phyloP scores from a whole-genome alignment of 208 protist genomes.

The Leishmania tropica region DNA sequence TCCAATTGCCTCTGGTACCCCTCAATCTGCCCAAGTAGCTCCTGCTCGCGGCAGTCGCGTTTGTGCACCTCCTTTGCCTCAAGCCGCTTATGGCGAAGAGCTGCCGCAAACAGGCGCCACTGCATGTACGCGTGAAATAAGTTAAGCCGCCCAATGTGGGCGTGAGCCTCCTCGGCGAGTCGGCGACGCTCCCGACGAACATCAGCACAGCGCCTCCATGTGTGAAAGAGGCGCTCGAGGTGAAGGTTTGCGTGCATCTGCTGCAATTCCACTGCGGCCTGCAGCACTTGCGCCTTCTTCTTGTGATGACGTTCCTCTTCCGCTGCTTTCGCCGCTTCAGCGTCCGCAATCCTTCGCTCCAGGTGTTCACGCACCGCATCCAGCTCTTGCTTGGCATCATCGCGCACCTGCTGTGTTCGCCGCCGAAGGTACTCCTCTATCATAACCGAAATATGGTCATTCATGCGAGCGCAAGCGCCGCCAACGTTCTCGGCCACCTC shows the following conservation, averaged over 20 bases:
- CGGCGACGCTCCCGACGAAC: constrained; percentile 24
- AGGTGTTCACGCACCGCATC: constrained; percentile 5
- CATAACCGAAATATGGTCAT: constrained; percentile 48
- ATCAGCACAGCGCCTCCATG: constrained; percentile 39
- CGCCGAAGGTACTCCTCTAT: constrained; percentile 68
- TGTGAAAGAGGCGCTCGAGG: constrained; percentile 23
- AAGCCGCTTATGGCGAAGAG: constrained; percentile 35
- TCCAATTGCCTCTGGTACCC: constrained; percentile 26
- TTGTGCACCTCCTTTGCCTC: constrained; percentile 25
- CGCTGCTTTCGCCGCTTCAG: background rate
- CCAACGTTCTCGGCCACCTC: constrained; percentile 41
- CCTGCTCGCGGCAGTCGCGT: constrained; percentile 43
- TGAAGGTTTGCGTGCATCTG: constrained; percentile 1
- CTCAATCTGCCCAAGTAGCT: constrained; percentile 50
- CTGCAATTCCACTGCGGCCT: constrained; percentile 7
- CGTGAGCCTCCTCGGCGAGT: constrained; percentile 10
- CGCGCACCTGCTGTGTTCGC: constrained; percentile 26
- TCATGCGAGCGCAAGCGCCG: constrained; percentile 15
- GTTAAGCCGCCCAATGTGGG: constrained; percentile 10
- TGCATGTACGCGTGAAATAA: constrained; percentile 41
- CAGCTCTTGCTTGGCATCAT: constrained; percentile 6
- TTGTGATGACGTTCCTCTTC: constrained; percentile 3
- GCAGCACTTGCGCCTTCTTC: constrained; percentile 4
- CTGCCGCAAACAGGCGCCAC: constrained; percentile 64
- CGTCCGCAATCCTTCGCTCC: constrained; percentile 1